Base-by-base conservation (phyloP, 371 early-diverging fungal genomes). In the Mucor saturninus region DNA sequence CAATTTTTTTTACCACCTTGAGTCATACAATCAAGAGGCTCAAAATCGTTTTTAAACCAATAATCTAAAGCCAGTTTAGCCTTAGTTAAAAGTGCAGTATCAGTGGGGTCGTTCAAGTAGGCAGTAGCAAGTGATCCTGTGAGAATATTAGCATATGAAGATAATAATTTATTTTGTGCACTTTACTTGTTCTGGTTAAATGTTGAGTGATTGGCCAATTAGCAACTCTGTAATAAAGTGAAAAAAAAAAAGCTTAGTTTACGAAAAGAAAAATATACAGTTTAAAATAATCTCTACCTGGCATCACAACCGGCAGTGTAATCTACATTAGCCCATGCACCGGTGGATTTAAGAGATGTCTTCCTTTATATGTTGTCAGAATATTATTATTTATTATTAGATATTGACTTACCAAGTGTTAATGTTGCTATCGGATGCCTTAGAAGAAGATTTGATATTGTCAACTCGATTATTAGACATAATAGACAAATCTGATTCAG, bases 191-290 rank as follows among this genome's bases (percentile, higher is more conserved):
- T 48, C 70, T 60, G 7, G 7, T 54, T 38, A 72, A 65, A 40
- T 76, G 76, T 35, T 35, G 39, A 31, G 38, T 42, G 30, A 68
- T 68, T 3, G 76, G 71, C 73, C 76, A 76, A 40, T 67, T 65
- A 2, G 76, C 63, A 31, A 37, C 39, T 59, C 76, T 73, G 54
- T 42, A 29, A 28, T 29, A 43, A 37, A 21, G 21, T 21, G 21
- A 21, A 21, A 46, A 21, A 46, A 26, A 14, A 26, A 26, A 3
- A 14, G 6, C n/a, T 46, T 46, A 43, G 11, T 13, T 21, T 21
- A 21, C 21, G 21, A 21, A 21, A 21, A 21, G 21, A 21, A 21
- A n/a, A 57, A 31, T 58, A 26, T 56, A 14, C 56, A 6, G 4
- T 45, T 42, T 30, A 13, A n/a, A 15, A 4, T 21, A 53, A 29